Evolutionary conservation across 805 yeast species (phyloP), one percentile per base, ranked within the genome.

Genomic region (Soucietia sequanensis): DNA sequence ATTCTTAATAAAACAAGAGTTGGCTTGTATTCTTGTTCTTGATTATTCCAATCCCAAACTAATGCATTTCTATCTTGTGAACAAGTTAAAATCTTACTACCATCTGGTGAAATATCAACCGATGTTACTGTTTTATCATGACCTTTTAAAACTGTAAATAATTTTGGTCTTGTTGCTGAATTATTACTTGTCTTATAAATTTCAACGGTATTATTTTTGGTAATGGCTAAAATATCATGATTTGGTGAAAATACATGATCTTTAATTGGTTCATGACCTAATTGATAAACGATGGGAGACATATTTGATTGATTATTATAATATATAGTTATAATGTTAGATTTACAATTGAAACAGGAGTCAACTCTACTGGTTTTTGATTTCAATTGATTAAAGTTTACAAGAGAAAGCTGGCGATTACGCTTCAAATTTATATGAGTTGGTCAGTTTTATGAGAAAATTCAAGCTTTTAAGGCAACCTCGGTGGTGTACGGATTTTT

Each of bases 61-160:
- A 90, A 76, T 10, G 98, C 98, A 51, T 93, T 93, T 62, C 99
- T 77, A 62, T 93, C 99, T 65, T 93, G 98, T 7, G 98, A 89
- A 58, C 97, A 89, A 21, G 98, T 93, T 52, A 93, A 93, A 48
- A 93, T 88, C 58, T 84, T 81, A 24, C 58, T 38, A 31, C 96
- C 96, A 46, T 85, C 87, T 23, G 73, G 63, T 24, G 96, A 84
- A 50, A 95, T 81, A 58, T 93, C 99, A 25, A 93, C 87, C 0
- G 97, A 90, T 11, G 99, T 93, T 31, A 93, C 90, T 3, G 90
- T 79, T 60, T 91, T 90, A 60, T 91, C 97, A 59, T 91, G 98
- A 46, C 88, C 95, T 29, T 73, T 65, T 52, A 91, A 74, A 4
- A 75, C 73, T 11, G 93, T 72, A 38, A 86, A 63, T 39, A 84